Base-by-base conservation (phyloP, 192 early-diverging fungal species). In the Phlyctochytrium arcticum region DNA sequence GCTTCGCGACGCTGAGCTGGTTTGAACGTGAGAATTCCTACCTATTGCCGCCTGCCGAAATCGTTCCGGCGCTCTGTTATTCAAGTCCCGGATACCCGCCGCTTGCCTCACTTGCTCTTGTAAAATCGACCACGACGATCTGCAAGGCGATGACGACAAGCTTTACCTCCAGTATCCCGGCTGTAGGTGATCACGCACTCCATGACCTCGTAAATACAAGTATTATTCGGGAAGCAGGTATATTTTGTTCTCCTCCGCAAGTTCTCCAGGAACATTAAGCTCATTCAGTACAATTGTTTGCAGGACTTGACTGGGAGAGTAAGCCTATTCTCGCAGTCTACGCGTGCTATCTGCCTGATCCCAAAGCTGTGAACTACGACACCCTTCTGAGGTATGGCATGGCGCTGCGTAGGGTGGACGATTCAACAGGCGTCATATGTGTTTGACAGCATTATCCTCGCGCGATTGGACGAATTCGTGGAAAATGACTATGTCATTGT, bases 401-500 rank as follows among this genome's bases (percentile, higher is more conserved):
- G 5, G 21, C 21, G 15, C 29, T 17, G 17, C 30, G 55, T 24
- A 19, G 27, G 8, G 33, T 33, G 15, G 8, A 15, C 46, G 0
- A 12, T 30, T 47, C 44, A 32, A 9, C 12, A 5, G 0, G 4
- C 49, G 2, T n/a, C 15, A 27, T n/a, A 12, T 46, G 60, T 65
- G 17, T 36, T 68, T 56, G 27, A 53, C 70, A 75, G 71, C 51
- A 48, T 80, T 50, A 78, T 87, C 54, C 44, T 90, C 27, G 71
- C 74, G 47, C 80, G 83, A 36, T 74, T 92, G 31, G 86, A 93
- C 55, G 77, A 88, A 39, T 89, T 92, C 77, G 94, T 94, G 10
- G 90, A 94, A 68, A 92, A 79, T 59, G 92, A 93, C 67, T 97
- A 97, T 69, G 87, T 89, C 12, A 74, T 97, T 15, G 90, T 97